These are phyloP conservation scores for Phytophthora sp. DNA, from an alignment of 352 stramenopile genomes.

Conservation along the genomic window DNA sequence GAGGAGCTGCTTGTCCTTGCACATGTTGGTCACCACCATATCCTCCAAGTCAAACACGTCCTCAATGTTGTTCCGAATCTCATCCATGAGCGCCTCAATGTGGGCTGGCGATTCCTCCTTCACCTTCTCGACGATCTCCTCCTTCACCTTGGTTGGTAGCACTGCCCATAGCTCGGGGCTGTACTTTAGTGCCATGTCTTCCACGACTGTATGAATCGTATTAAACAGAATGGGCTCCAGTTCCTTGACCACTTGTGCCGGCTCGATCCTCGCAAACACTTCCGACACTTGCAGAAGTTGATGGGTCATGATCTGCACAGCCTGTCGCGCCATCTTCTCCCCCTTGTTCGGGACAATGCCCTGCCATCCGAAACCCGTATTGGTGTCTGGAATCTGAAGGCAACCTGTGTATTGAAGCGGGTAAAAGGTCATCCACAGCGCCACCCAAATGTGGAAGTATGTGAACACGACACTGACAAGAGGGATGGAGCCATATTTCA, in stretches of 20 bases:
- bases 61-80: conserved; percentile 95
- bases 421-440: conserved; percentile 98
- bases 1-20: conserved; percentile 94
- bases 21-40: conserved; percentile 95
- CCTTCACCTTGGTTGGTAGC: conserved; percentile 80
- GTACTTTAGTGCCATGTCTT: conserved; percentile 91
- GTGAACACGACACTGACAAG: conserved; percentile 91
- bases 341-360: conserved; percentile 97
- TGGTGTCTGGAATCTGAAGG: conserved; percentile 84
- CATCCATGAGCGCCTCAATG: conserved; percentile 94
- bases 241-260: conserved; percentile 88
- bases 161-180: conserved; percentile 85
- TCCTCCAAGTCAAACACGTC: conserved; percentile 96
- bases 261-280: conserved; percentile 93
- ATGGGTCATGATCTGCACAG: conserved; percentile 93
- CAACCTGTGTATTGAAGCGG: conserved; percentile 94
- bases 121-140: conserved; percentile 94
- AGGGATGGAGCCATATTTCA: conserved; percentile 87
- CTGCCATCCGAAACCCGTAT: conserved; percentile 96
- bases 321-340: conserved; percentile 96
- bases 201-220: conserved; percentile 88
- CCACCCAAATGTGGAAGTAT: conserved; percentile 96
- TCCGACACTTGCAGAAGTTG: conserved; percentile 94
- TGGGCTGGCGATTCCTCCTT: conserved; percentile 93
- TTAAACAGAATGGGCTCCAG: conserved; percentile 93